Evolutionary conservation across 805 yeast species (phyloP).

Genomic region (Ogataea corticis): DNA sequence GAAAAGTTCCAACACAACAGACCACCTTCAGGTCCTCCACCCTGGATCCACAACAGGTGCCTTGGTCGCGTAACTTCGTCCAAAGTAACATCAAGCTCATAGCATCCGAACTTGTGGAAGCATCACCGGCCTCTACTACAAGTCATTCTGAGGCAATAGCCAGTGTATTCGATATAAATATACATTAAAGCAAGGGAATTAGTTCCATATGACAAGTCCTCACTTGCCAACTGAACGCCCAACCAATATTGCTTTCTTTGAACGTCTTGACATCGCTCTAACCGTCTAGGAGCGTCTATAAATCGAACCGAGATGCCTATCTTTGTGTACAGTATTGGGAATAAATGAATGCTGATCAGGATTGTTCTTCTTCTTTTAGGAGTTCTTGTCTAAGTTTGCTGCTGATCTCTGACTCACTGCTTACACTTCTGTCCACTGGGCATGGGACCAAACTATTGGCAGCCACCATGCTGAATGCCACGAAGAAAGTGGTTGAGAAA

Average conservation of each 20-base stretch:
- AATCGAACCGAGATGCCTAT: not conserved
- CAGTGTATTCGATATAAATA: not conserved
- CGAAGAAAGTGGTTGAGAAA: conserved; percentile 72
- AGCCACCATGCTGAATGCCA: conserved; percentile 55
- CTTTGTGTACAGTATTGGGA: not conserved
- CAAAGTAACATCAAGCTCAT: too few species aligned
- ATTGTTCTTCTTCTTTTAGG: conserved; percentile 4
- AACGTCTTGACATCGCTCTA: not conserved
- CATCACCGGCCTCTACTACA: too few species aligned
- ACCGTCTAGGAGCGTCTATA: not conserved
- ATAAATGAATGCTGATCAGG: not conserved
- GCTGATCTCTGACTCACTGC: conserved; percentile 30
- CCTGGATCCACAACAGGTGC: too few species aligned
- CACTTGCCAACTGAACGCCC: conserved; percentile 11
- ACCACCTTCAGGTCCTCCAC: too few species aligned
- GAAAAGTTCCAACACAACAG: too few species aligned
- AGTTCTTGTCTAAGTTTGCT: conserved; percentile 23
- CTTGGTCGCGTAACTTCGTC: too few species aligned
- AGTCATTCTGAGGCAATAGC: not conserved
- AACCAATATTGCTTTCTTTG: not conserved
- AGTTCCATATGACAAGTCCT: conserved; percentile 12
- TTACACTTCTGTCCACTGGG: conserved; percentile 47
- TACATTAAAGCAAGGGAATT: not conserved
- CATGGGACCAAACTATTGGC: conserved; percentile 38
- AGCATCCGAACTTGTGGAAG: too few species aligned